Conservation (phyloP, 192 early-diverging fungal genomes). For the Chytriomyces hyalinus region DNA sequence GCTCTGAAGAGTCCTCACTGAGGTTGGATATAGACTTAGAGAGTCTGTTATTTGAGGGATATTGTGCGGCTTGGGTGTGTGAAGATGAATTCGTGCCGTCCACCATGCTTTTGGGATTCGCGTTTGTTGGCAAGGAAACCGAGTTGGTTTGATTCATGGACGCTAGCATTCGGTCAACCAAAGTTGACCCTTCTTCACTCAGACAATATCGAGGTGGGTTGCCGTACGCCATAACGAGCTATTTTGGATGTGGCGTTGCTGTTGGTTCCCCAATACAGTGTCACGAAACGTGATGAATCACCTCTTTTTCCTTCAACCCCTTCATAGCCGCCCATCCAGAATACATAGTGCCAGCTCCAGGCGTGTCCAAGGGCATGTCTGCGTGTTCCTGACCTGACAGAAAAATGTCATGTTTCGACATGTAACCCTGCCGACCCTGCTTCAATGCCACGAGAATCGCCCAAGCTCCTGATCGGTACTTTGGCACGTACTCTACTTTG, state of each 20-base stretch:
- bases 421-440: slow-evolving; percentile 47
- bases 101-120: background rate
- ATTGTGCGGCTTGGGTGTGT: background rate
- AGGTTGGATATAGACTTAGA: no score
- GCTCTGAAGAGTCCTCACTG: no score
- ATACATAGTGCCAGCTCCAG: slow-evolving; percentile 55
- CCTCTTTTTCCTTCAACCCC: slow-evolving; percentile 70
- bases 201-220: slow-evolving; percentile 68
- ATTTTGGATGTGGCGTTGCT: background rate
- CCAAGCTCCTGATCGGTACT: slow-evolving; percentile 78
- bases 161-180: slow-evolving; percentile 51
- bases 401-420: slow-evolving; percentile 77
- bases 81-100: background rate
- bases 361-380: slow-evolving; percentile 69
- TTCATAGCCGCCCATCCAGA: slow-evolving; percentile 82
- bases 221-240: slow-evolving; percentile 51
- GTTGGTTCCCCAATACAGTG: background rate
- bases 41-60: background rate
- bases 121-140: background rate
- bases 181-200: slow-evolving; percentile 71
- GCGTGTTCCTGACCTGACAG: slow-evolving; percentile 65
- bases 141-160: background rate
- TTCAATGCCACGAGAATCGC: slow-evolving; percentile 76
- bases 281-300: slow-evolving; percentile 53
- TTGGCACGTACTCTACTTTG: slow-evolving; percentile 69